phyloP scores from a whole-genome alignment of 768 basidiomycete species.

The Daedaleopsis sinensis region DNA sequence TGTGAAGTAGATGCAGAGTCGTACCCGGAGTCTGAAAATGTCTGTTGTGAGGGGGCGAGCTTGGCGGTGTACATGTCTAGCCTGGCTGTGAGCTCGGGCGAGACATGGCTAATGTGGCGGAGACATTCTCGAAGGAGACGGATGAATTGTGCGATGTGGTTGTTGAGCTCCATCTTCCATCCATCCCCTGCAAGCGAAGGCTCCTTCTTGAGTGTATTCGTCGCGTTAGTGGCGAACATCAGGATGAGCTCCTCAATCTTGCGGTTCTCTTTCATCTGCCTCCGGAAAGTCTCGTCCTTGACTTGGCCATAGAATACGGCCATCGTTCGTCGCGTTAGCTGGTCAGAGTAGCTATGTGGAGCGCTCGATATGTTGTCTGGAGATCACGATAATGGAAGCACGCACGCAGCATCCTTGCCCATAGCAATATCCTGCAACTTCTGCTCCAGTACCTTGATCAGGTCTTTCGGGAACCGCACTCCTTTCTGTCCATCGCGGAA shows the following conservation, averaged over 20 bases:
- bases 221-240: constrained; percentile 92
- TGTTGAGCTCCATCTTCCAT: constrained; percentile 93
- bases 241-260: constrained; percentile 98
- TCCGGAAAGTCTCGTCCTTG: constrained; percentile 80
- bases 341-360: constrained; percentile 77
- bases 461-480: constrained; percentile 92
- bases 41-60: constrained; percentile 60
- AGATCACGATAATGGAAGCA: constrained; percentile 21
- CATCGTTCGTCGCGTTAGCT: constrained; percentile 86
- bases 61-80: constrained; percentile 86
- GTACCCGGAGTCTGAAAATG: constrained; percentile 66
- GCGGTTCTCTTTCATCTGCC: constrained; percentile 93
- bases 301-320: constrained; percentile 93
- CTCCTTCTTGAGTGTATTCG: constrained; percentile 86
- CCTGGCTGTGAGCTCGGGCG: constrained; percentile 79
- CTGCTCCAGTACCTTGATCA: constrained; percentile 88
- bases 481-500: constrained; percentile 82
- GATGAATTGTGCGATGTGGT: constrained; percentile 89
- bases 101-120: constrained; percentile 70
- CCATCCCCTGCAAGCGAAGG: constrained; percentile 80
- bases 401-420: constrained; percentile 89
- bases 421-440: constrained; percentile 91
- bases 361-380: background rate
- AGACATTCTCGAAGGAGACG: constrained; percentile 84
- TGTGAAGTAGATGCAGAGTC: constrained; percentile 62